A percentile compares a stretch with the other conserved stretches of the same genome.
These are phyloP conservation scores for Cystofilobasidium capitatum DNA, from an alignment of 768 basidiomycete genomes.

Conservation along the genomic window DNA sequence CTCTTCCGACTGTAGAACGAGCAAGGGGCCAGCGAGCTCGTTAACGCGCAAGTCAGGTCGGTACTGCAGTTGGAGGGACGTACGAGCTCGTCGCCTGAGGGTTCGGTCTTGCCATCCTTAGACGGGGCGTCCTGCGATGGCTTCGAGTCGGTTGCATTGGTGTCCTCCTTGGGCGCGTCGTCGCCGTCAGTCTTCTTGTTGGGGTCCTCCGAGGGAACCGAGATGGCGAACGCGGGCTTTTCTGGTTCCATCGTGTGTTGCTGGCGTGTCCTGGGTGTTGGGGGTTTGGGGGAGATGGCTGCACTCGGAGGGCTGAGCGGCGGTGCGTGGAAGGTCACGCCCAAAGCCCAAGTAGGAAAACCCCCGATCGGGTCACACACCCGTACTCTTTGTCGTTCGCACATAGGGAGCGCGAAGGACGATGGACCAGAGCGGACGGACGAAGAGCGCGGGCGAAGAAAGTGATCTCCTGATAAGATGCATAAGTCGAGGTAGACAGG, in stretches of 20 bases:
- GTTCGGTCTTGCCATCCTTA: constrained; percentile 41
- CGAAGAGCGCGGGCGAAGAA: too few relatives aligned
- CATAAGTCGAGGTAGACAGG: too few relatives aligned
- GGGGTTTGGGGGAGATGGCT: too few relatives aligned
- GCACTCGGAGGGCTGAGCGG: too few relatives aligned
- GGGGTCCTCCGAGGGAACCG: constrained; percentile 44
- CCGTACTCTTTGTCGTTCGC: too few relatives aligned
- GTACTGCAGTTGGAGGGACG: constrained; percentile 37
- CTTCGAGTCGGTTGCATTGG: constrained; percentile 5
- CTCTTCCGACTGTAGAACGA: constrained; percentile 69
- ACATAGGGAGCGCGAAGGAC: too few relatives aligned
- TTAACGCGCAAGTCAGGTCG: not conserved
- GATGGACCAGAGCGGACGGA: too few relatives aligned
- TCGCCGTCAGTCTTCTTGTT: constrained; percentile 48
- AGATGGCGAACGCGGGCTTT: constrained; percentile 31
- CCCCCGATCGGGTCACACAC: too few relatives aligned
- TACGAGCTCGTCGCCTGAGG: constrained; percentile 59
- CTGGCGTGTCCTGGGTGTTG: too few relatives aligned
- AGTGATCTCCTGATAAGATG: too few relatives aligned
- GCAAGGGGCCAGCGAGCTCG: not conserved
- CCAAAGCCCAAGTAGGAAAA: too few relatives aligned
- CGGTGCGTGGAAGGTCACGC: too few relatives aligned
- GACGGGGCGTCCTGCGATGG: constrained; percentile 20
- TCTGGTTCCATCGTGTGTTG: constrained; percentile 25
- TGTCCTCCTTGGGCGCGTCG: constrained; percentile 33